These are phyloP conservation scores for Colletotrichum karsti DNA, from an alignment of 2,329 filamentous ascomycete genomes.

Conservation along the genomic window DNA sequence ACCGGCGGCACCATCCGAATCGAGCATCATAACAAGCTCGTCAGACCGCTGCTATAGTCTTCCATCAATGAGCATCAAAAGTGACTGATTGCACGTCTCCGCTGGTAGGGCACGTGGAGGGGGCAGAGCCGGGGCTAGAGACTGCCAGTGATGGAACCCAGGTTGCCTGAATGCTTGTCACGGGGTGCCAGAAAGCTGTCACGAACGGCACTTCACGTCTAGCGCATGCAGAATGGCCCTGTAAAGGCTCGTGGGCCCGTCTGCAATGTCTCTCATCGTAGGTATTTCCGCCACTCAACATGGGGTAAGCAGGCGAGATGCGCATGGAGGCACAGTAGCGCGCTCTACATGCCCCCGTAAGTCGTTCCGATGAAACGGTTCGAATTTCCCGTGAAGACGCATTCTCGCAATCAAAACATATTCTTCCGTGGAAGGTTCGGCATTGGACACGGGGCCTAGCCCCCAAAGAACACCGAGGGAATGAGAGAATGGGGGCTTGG, in stretches of 20 bases:
- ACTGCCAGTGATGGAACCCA: constrained; percentile 15
- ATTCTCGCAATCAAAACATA: background rate
- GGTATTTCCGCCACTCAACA: constrained; percentile 18
- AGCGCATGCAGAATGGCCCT: background rate
- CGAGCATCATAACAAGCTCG: background rate
- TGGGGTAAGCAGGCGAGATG: background rate
- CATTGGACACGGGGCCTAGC: background rate
- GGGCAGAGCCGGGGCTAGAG: background rate
- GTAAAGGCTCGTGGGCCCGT: background rate
- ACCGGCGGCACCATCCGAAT: constrained; percentile 14
- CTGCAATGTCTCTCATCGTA: constrained; percentile 1
- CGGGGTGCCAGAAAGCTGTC: background rate
- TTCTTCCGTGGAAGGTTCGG: background rate
- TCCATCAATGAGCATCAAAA: constrained; percentile 12
- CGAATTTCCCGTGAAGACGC: constrained; percentile 9
- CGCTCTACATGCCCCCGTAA: background rate
- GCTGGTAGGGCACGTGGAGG: constrained; percentile 15
- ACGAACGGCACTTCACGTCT: constrained; percentile 3
- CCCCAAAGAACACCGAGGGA: background rate
- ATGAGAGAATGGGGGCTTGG: background rate
- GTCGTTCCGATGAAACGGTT: constrained; percentile 20
- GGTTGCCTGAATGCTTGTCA: background rate
- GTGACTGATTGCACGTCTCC: background rate
- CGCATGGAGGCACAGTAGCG: background rate
- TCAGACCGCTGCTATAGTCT: background rate